Percentiles rank a stretch among this genome's conserved stretches.
phyloP scores from a whole-genome alignment of 495 filamentous ascomycete genomes.

The Neurospora sp. region DNA sequence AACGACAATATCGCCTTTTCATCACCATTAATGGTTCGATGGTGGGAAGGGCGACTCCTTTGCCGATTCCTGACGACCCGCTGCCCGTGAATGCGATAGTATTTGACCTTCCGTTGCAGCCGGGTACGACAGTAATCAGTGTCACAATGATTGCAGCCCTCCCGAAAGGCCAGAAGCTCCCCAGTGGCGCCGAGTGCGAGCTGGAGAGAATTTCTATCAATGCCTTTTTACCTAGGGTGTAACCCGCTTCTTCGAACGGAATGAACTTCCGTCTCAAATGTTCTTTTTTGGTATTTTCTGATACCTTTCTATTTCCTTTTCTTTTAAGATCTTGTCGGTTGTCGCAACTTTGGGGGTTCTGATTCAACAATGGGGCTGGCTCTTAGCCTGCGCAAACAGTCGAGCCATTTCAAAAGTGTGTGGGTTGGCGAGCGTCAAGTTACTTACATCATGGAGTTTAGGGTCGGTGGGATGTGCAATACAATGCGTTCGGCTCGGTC shows the following conservation, averaged over 20 bases:
- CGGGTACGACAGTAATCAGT: constrained; percentile 57
- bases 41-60: constrained; percentile 41
- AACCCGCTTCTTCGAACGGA: neutral
- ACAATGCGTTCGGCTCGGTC: neutral
- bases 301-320: neutral
- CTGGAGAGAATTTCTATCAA: constrained; percentile 52
- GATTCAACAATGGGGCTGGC: neutral
- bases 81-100: constrained; percentile 36
- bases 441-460: neutral
- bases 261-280: neutral
- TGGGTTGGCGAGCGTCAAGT: neutral
- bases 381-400: neutral
- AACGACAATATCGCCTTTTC: constrained; percentile 19
- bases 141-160: constrained; percentile 55
- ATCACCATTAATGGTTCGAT: constrained; percentile 43
- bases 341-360: neutral
- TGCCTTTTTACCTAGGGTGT: constrained; percentile 14
- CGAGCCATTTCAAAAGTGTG: neutral
- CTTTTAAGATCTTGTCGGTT: neutral
- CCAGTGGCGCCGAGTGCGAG: constrained; percentile 49
- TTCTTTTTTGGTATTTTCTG: neutral
- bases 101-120: constrained; percentile 51
- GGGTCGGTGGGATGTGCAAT: neutral
- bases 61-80: constrained; percentile 35
- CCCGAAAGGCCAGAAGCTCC: constrained; percentile 45